A percentile compares a stretch with the other conserved stretches of the same genome.
phyloP scores from a whole-genome alignment of 108 stramenopile species.

The Thalassiosira profunda region DNA sequence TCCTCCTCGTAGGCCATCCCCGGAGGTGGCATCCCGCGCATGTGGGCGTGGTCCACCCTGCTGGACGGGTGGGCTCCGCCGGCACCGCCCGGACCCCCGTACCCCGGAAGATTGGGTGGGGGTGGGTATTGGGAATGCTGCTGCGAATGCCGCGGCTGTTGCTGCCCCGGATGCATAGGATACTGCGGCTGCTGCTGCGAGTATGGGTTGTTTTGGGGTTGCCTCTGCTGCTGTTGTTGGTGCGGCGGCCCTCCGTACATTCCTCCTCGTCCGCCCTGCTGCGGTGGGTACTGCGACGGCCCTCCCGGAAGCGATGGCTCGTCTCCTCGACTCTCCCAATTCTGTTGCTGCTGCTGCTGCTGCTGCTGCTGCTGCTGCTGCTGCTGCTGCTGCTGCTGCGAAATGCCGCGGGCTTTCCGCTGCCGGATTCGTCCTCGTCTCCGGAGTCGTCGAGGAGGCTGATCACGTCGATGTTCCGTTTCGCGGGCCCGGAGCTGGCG shows the following conservation, averaged over 20 bases:
- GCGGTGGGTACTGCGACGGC: conserved; percentile 10
- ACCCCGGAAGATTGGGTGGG: conserved; percentile 30
- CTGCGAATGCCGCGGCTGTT: too few species aligned
- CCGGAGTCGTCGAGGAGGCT: too few species aligned
- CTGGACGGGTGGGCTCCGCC: too few species aligned
- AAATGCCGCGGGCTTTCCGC: too few species aligned
- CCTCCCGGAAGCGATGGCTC: neutral
- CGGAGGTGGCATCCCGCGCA: conserved; percentile 6
- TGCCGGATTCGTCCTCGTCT: too few species aligned
- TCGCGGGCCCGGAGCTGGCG: too few species aligned
- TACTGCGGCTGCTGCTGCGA: neutral
- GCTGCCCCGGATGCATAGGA: too few species aligned
- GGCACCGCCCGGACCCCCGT: too few species aligned
- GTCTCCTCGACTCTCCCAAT: neutral
- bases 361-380: conserved; percentile 5
- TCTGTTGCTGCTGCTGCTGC: conserved; percentile 6
- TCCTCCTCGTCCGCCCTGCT: neutral
- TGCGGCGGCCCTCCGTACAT: neutral
- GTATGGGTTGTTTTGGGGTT: neutral
- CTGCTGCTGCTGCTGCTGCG: too few species aligned
- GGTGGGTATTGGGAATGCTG: conserved; percentile 22
- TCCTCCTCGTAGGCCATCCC: conserved; percentile 21
- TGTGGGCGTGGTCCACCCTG: neutral
- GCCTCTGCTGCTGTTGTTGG: conserved; percentile 3
- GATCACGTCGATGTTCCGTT: too few species aligned